Base-by-base conservation (phyloP, 2,329 filamentous ascomycete species). In the Pleomassaria siparia region DNA sequence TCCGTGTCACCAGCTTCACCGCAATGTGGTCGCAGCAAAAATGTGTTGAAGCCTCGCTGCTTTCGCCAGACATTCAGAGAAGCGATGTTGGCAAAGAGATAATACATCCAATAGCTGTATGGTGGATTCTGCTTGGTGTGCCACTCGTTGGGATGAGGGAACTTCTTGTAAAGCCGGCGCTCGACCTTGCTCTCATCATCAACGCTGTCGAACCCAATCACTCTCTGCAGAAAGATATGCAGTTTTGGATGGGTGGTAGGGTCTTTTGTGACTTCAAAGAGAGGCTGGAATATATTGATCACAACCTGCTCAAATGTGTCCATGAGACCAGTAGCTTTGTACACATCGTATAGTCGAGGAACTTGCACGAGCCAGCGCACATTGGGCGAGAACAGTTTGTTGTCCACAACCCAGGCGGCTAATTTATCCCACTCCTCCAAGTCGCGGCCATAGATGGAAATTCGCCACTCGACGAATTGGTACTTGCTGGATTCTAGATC, bases 51-150 rank as follows among this genome's bases (percentile, higher is more conserved):
- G 0, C 91, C 91, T 42, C 92, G 86, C 65, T 87, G 85, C 66
- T 90, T 92, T 35, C 94, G 85, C 87, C 89, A 96, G 49, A 87
- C 82, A 67, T 99, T 99, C 59, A 99, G 80, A 9, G 91, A 96
- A 1, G 87, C 82, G 71, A 96, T 90, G 70, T 99, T 99, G 54
- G 94, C 86, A 64, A 94, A 97, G 44, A 97, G 80, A 66, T 96
- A 95, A 74, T 99, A 99, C 66, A 97, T 88, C 94, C 94, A 99
- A 74, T 99, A 99, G 68, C 88, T 96, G 75, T 99, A 99, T 0
- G 94, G 94, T 12, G 94, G 94, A 65, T 99, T 99, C 71, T 97
- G 91, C 62, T 88, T 91, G 1, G 90, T 91, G 55, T 85, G 82
- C 94, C 94, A 99, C 44, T 85, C 84, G 52, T 85, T 88, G 4